Base-by-base conservation (phyloP, 2,329 filamentous ascomycete genomes). In the Escovopsis sp. region DNA sequence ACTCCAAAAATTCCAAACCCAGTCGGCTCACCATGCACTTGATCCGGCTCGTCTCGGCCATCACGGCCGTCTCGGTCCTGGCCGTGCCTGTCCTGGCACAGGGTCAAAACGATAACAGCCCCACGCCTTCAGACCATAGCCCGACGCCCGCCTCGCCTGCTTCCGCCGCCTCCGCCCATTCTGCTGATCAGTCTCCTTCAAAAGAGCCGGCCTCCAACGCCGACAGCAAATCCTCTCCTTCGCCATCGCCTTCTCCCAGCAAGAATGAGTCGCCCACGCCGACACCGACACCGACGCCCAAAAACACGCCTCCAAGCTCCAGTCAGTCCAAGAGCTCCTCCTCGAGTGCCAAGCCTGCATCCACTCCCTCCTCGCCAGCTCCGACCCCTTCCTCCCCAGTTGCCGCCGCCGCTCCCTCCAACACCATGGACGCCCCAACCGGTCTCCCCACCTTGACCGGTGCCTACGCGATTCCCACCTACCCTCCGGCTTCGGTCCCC, bases 401-500 rank as follows among this genome's bases (percentile, higher is more conserved):
- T 10, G 23, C 29, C 25, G 47, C 52, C 38, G 47, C 46, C 11
- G 43, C 39, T 41, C 15, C 33, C 42, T 4, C 15, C 35, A 6
- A 26, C 45, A 5, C 43, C 21, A 9, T 25, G 3, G 44, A 41
- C 17, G 45, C 44, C 16, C 40, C 51, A 17, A 57, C 51, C 17
- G 51, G 46, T 33, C 49, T 66, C 32, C 64, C 66, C 2, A 61
- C 60, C 2, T 51, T 68, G 42, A 60, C 63, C 21, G 51, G 50
- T 34, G 42, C 52, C 34, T 55, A 48, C 12, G 42, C 48, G 4
- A 55, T 66, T 35, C 62, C 62, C 43, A 71, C 72, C 16, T 81
- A 80, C 43, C 82, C 87, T 5, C 61, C 80, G 2, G 67, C 85
- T 4, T 70, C 75, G 18, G 78, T 96, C 3, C 90, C 90, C 7